Evolutionary conservation across 306 rosid species (phyloP).

Genomic region (Abrus pulchellus): DNA sequence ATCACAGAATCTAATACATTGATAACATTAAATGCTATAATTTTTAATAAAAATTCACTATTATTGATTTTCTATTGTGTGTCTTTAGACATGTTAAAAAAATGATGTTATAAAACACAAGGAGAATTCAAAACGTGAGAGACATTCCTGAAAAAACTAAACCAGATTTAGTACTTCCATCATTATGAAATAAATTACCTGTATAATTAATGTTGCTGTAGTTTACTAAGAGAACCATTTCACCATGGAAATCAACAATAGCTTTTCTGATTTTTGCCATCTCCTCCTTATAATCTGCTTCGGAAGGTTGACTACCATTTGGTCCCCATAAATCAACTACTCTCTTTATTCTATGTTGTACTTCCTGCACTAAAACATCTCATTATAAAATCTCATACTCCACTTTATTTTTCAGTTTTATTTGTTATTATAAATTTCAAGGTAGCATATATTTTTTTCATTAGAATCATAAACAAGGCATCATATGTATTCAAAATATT

Average conservation of each 20-base stretch:
- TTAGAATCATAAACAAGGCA: neutral
- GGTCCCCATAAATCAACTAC: constrained; percentile 71
- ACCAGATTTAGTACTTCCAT: neutral
- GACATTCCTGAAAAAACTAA: neutral
- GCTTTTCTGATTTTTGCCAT: constrained; percentile 76
- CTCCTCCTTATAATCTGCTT: constrained; percentile 56
- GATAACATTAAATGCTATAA: too few relatives aligned
- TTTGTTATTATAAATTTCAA: too few relatives aligned
- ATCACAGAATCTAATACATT: too few relatives aligned
- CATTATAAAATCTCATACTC: neutral
- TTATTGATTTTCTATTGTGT: too few relatives aligned
- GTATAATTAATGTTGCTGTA: constrained; percentile 92
- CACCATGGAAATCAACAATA: constrained; percentile 93
- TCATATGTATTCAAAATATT: neutral
- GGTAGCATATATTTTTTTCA: neutral
- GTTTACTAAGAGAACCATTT: constrained; percentile 87
- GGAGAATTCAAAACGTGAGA: neutral
- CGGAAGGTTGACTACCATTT: constrained; percentile 61
- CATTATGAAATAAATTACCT: constrained; percentile 52
- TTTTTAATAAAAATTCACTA: too few relatives aligned
- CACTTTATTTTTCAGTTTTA: neutral
- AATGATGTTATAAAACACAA: neutral
- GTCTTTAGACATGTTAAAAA: too few relatives aligned
- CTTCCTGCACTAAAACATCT: constrained; percentile 61
- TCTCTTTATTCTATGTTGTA: constrained; percentile 69